These are phyloP conservation scores for Papiliotrema nemorosa DNA, from an alignment of 1,284 basidiomycete species.

Conservation along the genomic window DNA sequence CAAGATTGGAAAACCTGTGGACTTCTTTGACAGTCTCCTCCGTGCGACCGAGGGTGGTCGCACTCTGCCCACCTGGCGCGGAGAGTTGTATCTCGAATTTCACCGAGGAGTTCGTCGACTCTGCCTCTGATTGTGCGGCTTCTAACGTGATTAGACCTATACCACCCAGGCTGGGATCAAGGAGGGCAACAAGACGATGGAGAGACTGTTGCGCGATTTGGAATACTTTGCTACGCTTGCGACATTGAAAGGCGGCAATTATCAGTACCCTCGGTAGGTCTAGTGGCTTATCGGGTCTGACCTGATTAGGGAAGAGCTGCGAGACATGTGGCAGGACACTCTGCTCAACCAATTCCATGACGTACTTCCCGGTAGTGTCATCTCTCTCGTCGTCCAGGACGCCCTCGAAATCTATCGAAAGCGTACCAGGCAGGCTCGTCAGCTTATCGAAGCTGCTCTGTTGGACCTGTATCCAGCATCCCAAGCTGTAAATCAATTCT, in stretches of 20 bases:
- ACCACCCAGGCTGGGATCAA: constrained; percentile 77
- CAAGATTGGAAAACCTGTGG: not conserved
- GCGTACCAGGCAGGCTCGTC: not conserved
- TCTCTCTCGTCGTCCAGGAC: constrained; percentile 51
- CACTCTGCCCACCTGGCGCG: constrained; percentile 78
- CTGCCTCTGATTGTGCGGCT: too few species aligned
- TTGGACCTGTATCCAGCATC: not conserved
- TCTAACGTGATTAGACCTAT: constrained; percentile 2
- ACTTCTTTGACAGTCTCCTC: constrained; percentile 55
- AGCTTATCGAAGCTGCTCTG: not conserved
- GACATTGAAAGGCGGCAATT: constrained; percentile 57
- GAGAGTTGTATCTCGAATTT: constrained; percentile 85
- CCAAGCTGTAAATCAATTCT: not conserved
- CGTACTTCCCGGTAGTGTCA: constrained; percentile 85
- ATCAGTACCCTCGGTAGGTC: constrained; percentile 63
- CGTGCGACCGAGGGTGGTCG: constrained; percentile 63
- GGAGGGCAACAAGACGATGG: constrained; percentile 84
- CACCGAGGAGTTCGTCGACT: constrained; percentile 47
- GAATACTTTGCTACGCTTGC: constrained; percentile 81
- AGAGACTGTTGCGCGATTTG: constrained; percentile 73
- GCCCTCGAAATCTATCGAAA: constrained; percentile 40
- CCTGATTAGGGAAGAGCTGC: constrained; percentile 52
- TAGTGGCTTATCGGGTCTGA: not conserved
- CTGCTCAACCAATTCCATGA: constrained; percentile 81
- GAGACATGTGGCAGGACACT: constrained; percentile 83